Evolutionary conservation across 2,329 filamentous ascomycete species (phyloP).

Genomic region (Colletotrichum sojae): DNA sequence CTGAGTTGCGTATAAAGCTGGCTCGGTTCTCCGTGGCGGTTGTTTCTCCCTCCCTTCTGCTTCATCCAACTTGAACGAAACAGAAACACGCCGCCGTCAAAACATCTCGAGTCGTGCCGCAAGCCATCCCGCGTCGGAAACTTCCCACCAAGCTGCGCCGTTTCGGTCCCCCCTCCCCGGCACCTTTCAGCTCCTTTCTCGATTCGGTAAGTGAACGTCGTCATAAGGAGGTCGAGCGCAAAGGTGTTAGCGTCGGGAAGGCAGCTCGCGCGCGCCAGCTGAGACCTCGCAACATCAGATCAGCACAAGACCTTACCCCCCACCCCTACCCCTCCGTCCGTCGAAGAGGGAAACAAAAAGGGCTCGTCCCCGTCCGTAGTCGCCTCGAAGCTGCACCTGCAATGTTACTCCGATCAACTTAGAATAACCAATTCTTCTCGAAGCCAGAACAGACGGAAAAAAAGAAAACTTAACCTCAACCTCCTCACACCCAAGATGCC

Average conservation of each 20-base stretch:
- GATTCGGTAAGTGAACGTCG: conserved; percentile 38
- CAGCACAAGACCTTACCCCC: conserved; percentile 11
- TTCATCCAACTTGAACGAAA: not conserved
- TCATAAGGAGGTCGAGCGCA: conserved; percentile 34
- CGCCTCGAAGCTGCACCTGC: conserved; percentile 27
- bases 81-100: conserved; percentile 3
- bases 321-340: conserved; percentile 9
- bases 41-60: not conserved
- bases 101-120: conserved; percentile 19
- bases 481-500: conserved; percentile 63
- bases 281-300: conserved; percentile 29
- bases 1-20: not conserved
- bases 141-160: conserved; percentile 12
- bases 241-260: conserved; percentile 13
- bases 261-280: conserved; percentile 22
- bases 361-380: conserved; percentile 22
- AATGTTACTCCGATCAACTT: conserved; percentile 12
- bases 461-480: not conserved
- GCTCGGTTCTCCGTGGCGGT: not conserved
- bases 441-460: conserved; percentile 4
- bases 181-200: conserved; percentile 22
- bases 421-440: conserved; percentile 10
- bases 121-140: conserved; percentile 27
- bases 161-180: conserved; percentile 31
- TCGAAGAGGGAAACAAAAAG: conserved; percentile 30